A percentile compares a stretch with the other conserved stretches of the same genome.
These are phyloP conservation scores for Lichtheimia ornata DNA, from an alignment of 371 early-diverging fungal genomes.

Conservation along the genomic window DNA sequence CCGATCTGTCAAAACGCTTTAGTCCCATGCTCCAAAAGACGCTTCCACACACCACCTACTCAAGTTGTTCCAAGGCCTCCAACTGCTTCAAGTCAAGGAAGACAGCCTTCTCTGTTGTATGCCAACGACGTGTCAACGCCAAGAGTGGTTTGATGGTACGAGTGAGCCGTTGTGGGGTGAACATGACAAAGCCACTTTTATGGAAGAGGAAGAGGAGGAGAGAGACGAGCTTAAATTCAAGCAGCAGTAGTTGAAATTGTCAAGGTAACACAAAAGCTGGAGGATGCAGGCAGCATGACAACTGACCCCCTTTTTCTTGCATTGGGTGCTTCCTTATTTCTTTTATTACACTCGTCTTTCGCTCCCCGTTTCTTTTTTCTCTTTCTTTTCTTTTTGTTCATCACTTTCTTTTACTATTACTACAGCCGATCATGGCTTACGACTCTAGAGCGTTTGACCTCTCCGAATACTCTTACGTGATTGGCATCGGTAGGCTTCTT, in stretches of 20 bases:
- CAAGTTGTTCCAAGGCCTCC: constrained; percentile 5
- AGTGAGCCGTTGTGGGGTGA: too few species aligned
- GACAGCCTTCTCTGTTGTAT: constrained; percentile 5
- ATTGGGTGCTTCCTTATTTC: constrained; percentile 4
- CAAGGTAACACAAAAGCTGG: too few species aligned
- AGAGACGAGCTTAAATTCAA: too few species aligned
- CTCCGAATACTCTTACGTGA: constrained; percentile 48
- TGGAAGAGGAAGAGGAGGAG: too few species aligned
- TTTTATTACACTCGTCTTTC: constrained; percentile 3
- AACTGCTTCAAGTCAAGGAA: constrained; percentile 8
- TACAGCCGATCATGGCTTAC: constrained; percentile 20
- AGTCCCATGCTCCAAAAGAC: not conserved
- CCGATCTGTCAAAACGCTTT: not conserved
- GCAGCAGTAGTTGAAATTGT: too few species aligned
- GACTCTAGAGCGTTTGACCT: constrained; percentile 43
- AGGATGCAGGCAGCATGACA: too few species aligned
- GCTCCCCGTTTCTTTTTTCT: constrained; percentile 5
- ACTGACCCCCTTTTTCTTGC: not conserved
- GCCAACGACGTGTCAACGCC: not conserved
- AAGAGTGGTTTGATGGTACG: too few species aligned
- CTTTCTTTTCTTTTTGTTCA: constrained; percentile 5
- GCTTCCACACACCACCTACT: constrained; percentile 1
- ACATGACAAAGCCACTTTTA: too few species aligned
- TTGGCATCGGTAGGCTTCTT: constrained; percentile 43
- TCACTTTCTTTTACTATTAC: not conserved